A percentile compares a stretch with the other conserved stretches of the same genome.
These are phyloP conservation scores for Fusarium mangiferae DNA, from an alignment of 2,329 filamentous ascomycete genomes.

Conservation along the genomic window DNA sequence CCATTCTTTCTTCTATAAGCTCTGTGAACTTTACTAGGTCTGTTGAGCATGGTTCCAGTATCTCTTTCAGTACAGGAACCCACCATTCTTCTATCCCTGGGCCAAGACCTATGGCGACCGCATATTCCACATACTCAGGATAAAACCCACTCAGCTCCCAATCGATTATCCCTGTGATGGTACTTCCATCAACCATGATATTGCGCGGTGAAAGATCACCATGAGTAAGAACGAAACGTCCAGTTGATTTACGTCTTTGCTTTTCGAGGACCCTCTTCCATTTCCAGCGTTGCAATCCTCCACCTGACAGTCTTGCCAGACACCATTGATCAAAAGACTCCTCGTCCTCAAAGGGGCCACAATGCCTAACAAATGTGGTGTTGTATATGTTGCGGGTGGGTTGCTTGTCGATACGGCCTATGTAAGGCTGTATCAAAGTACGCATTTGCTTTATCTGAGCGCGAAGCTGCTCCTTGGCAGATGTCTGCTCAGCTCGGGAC, in stretches of 20 bases:
- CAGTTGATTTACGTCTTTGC: background rate
- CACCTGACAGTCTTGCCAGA: background rate
- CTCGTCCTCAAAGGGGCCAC: background rate
- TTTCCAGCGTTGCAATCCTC: background rate
- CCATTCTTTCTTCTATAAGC: background rate
- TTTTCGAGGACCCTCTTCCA: background rate
- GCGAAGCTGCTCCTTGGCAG: background rate
- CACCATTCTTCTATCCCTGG: background rate
- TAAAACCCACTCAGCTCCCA: conserved; percentile 10
- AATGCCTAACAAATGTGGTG: background rate
- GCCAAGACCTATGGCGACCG: background rate
- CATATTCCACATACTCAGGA: conserved; percentile 2
- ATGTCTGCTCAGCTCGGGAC: background rate
- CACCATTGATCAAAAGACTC: background rate
- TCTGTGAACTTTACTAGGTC: background rate
- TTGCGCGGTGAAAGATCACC: background rate
- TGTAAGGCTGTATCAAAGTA: background rate
- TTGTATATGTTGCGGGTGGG: background rate
- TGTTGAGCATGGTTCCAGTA: background rate
- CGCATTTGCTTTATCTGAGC: background rate
- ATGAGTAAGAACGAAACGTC: background rate
- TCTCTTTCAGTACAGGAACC: background rate
- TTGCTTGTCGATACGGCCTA: background rate
- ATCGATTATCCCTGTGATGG: background rate
- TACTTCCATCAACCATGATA: background rate